Conservation (phyloP, 192 early-diverging fungal genomes). For the Coemansia sp. region DNA sequence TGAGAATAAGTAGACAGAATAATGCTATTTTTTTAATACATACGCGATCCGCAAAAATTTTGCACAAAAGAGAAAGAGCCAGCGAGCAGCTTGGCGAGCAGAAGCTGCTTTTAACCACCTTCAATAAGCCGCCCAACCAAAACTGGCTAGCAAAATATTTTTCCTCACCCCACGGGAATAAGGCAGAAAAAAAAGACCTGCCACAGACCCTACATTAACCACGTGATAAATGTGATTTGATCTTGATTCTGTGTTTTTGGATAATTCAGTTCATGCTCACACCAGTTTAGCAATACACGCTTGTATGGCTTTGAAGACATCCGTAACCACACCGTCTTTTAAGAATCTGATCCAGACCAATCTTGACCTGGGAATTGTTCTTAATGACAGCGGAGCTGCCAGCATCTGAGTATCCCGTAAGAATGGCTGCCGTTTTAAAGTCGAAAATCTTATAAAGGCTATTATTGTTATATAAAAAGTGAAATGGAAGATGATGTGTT, state of each 20-base stretch:
- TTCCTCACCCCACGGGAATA: neutral
- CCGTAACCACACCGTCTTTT: too few relatives aligned
- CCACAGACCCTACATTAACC: constrained; percentile 10
- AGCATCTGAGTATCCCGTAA: too few relatives aligned
- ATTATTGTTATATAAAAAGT: too few relatives aligned
- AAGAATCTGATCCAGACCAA: too few relatives aligned
- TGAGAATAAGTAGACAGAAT: constrained; percentile 18
- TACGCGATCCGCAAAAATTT: constrained; percentile 55
- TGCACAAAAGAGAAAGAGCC: constrained; percentile 51
- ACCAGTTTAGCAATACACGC: too few relatives aligned
- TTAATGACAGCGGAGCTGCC: too few relatives aligned
- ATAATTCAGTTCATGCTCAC: neutral
- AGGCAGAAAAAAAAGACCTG: neutral
- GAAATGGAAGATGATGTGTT: too few relatives aligned
- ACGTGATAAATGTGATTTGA: constrained; percentile 7
- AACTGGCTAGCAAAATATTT: constrained; percentile 12
- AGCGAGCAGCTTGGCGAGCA: constrained; percentile 2
- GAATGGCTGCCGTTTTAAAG: too few relatives aligned
- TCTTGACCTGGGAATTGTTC: too few relatives aligned
- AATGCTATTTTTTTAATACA: constrained; percentile 36
- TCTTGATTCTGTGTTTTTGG: too few relatives aligned
- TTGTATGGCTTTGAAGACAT: too few relatives aligned
- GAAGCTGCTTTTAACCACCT: constrained; percentile 11
- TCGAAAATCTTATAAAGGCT: too few relatives aligned
- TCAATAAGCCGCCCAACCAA: neutral